A percentile compares a stretch with the other conserved stretches of the same genome.
Conservation (phyloP, 768 basidiomycete species). For the Tremella fuciformis region DNA sequence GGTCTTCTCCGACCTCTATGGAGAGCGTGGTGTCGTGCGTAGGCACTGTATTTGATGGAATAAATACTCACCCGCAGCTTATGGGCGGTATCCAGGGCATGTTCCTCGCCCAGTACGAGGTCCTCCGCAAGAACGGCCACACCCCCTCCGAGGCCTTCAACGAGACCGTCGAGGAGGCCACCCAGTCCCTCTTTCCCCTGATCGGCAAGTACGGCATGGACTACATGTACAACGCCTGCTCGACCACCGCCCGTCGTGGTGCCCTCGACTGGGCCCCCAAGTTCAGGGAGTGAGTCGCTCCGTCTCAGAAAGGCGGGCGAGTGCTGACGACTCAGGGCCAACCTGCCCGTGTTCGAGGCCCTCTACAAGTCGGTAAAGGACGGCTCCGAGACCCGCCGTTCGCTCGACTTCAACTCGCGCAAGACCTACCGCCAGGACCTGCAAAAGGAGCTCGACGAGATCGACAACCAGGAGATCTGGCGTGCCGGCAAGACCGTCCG, state of each 20-base stretch:
- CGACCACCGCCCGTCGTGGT: constrained; percentile 96
- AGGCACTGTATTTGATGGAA: neutral
- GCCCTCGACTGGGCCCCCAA: constrained; percentile 91
- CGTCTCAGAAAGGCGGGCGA: neutral
- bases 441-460: constrained; percentile 84
- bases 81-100: constrained; percentile 98
- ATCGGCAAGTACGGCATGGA: constrained; percentile 95
- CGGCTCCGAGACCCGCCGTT: constrained; percentile 94
- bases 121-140: constrained; percentile 62
- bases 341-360: constrained; percentile 87
- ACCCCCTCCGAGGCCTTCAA: constrained; percentile 93
- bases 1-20: constrained; percentile 98
- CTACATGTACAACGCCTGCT: constrained; percentile 99
- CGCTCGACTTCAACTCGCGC: constrained; percentile 92
- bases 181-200: constrained; percentile 94
- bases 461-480: constrained; percentile 99
- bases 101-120: constrained; percentile 91
- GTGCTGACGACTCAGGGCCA: constrained; percentile 60
- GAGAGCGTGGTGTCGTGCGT: constrained; percentile 98
- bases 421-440: constrained; percentile 90
- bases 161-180: constrained; percentile 99
- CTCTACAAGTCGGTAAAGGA: constrained; percentile 92
- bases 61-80: constrained; percentile 57
- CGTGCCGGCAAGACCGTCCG: constrained; percentile 92
- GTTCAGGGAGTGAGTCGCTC: constrained; percentile 66